Percentiles rank a stretch among this genome's conserved stretches.
Conservation (phyloP, 108 stramenopile species). For the Poteriospumella lacustris region DNA sequence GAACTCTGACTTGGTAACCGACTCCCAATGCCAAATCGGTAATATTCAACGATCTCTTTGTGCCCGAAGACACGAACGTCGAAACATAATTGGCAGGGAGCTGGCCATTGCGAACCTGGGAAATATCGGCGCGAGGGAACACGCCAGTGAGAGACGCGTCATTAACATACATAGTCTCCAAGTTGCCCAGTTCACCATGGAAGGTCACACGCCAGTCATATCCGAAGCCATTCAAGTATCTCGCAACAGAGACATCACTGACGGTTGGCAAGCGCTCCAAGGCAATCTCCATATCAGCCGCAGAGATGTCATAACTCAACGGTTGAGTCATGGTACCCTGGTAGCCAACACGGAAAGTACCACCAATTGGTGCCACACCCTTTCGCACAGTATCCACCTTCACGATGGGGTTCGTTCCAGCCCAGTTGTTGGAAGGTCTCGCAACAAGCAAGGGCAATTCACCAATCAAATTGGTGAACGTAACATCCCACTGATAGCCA, state of each 20-base stretch:
- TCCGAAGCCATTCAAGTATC: conserved; percentile 68
- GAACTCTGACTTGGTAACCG: conserved; percentile 54
- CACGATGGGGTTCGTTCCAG: conserved; percentile 66
- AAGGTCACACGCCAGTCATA: conserved; percentile 76
- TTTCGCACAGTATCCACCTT: conserved; percentile 47
- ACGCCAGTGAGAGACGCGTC: conserved; percentile 65
- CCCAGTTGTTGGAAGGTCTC: conserved; percentile 61
- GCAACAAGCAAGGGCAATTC: conserved; percentile 59
- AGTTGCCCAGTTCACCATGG: conserved; percentile 46
- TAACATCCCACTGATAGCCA: conserved; percentile 70
- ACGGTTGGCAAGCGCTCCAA: conserved; percentile 60
- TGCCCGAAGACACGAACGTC: conserved; percentile 26
- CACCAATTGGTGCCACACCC: conserved; percentile 65
- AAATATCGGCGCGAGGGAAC: conserved; percentile 59
- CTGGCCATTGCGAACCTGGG: conserved; percentile 52
- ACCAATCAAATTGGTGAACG: conserved; percentile 66
- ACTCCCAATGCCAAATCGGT: conserved; percentile 50
- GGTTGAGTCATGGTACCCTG: conserved; percentile 58
- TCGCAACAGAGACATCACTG: conserved; percentile 60
- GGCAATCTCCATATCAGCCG: conserved; percentile 56
- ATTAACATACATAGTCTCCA: conserved; percentile 56
- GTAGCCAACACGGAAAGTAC: conserved; percentile 62
- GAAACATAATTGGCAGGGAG: conserved; percentile 50
- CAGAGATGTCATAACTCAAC: conserved; percentile 61
- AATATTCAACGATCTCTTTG: conserved; percentile 16